phyloP scores from a whole-genome alignment of 371 early-diverging fungal genomes.

The Mortierella sp. region DNA sequence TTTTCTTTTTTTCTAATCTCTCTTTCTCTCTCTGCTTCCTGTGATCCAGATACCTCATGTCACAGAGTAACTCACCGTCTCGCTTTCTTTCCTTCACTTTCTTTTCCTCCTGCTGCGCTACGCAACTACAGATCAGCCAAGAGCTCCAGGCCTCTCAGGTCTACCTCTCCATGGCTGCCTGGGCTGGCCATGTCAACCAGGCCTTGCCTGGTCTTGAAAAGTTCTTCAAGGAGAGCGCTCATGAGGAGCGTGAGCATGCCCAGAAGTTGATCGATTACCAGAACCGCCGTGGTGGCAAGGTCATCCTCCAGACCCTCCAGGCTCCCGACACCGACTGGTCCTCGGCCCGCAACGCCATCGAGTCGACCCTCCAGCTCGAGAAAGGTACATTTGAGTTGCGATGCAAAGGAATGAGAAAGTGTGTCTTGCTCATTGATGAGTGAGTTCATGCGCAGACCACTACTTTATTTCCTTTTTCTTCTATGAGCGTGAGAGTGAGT shows the following conservation, averaged over 20 bases:
- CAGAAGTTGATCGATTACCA: slow-evolving; percentile 70
- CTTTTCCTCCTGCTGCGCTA: background rate
- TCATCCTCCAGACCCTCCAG: slow-evolving; percentile 55
- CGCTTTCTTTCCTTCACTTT: background rate
- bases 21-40: background rate
- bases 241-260: slow-evolving; percentile 71
- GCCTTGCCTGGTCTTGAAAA: slow-evolving; percentile 77
- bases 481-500: too few relatives aligned
- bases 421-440: background rate
- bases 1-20: too few relatives aligned
- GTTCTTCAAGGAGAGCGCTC: slow-evolving; percentile 66
- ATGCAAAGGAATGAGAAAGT: background rate
- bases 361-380: slow-evolving; percentile 74
- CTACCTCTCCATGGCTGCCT: slow-evolving; percentile 72
- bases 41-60: background rate
- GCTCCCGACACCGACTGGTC: slow-evolving; percentile 66
- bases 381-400: slow-evolving; percentile 52
- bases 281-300: slow-evolving; percentile 68
- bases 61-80: background rate
- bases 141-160: slow-evolving; percentile 74
- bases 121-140: slow-evolving; percentile 60
- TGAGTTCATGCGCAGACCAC: background rate
- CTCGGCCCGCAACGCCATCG: slow-evolving; percentile 72
- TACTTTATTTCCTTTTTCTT: too few relatives aligned
- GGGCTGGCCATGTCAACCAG: slow-evolving; percentile 68